phyloP scores from a whole-genome alignment of 1,284 basidiomycete species.

The Trametes hirsuta region DNA sequence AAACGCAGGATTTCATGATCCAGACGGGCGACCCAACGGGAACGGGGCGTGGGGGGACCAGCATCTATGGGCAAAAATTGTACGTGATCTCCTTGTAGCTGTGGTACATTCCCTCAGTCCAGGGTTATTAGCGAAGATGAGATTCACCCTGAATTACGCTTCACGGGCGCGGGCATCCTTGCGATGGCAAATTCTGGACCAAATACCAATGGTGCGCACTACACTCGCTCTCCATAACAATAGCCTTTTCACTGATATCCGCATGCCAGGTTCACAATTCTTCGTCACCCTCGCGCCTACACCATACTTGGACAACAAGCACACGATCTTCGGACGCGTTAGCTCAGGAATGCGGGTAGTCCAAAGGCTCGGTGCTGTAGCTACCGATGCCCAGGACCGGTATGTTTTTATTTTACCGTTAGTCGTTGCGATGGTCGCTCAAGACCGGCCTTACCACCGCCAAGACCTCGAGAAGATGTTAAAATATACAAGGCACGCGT shows the following conservation, averaged over 20 bases:
- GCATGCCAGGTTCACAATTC: slow-evolving; percentile 85
- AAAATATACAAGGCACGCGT: slow-evolving; percentile 77
- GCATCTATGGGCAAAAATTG: slow-evolving; percentile 93
- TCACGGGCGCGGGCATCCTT: slow-evolving; percentile 94
- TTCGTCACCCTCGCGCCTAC: slow-evolving; percentile 91
- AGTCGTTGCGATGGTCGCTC: slow-evolving; percentile 3
- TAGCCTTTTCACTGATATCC: slow-evolving; percentile 9
- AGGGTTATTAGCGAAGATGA: slow-evolving; percentile 74
- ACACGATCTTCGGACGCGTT: slow-evolving; percentile 92
- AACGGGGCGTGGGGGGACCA: slow-evolving; percentile 92
- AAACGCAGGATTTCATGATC: slow-evolving; percentile 88
- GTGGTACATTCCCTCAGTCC: neutral
- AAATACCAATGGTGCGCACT: slow-evolving; percentile 81
- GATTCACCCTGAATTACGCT: slow-evolving; percentile 84
- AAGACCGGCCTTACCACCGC: slow-evolving; percentile 3
- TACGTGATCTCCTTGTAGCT: slow-evolving; percentile 40
- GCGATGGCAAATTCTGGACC: slow-evolving; percentile 97
- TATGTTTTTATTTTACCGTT: slow-evolving; percentile 38
- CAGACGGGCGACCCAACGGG: slow-evolving; percentile 94
- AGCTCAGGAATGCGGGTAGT: slow-evolving; percentile 86
- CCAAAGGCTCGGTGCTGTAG: slow-evolving; percentile 80
- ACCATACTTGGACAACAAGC: slow-evolving; percentile 91
- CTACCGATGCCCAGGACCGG: slow-evolving; percentile 79
- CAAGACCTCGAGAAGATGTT: slow-evolving; percentile 77
- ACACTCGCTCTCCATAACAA: neutral